These are phyloP conservation scores for Drosera capensis DNA, from an alignment of 148 eudicot genomes.

Conservation along the genomic window DNA sequence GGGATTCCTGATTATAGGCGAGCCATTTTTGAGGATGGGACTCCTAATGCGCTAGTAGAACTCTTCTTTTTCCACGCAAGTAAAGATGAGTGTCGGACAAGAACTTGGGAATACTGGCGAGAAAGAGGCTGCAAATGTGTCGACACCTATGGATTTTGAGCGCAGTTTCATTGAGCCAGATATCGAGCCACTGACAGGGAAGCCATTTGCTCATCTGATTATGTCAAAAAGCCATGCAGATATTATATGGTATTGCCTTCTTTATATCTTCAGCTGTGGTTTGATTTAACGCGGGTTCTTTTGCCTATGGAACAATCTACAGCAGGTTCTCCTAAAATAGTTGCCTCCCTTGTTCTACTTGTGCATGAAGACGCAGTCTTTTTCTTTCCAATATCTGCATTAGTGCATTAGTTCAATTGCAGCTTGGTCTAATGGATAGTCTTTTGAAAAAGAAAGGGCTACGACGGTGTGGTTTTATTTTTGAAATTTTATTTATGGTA, in stretches of 20 bases:
- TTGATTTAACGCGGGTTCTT: neutral
- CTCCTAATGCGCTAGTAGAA: no score
- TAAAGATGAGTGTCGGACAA: neutral
- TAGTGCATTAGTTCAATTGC: neutral
- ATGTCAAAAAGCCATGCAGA: constrained; percentile 3
- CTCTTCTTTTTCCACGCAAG: no score
- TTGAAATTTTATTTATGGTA: neutral
- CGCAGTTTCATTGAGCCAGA: neutral
- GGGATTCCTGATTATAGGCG: no score
- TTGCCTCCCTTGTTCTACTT: neutral
- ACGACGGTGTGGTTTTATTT: neutral
- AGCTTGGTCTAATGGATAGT: neutral
- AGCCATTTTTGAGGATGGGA: no score
- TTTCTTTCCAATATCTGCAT: no score
- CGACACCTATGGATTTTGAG: neutral
- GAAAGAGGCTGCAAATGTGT: neutral
- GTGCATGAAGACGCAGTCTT: no score
- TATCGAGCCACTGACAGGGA: constrained; percentile 17
- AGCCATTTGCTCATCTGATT: constrained; percentile 6
- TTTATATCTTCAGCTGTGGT: neutral
- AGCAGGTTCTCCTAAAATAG: neutral
- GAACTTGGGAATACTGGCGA: neutral
- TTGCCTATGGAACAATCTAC: neutral
- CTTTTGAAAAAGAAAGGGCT: neutral
- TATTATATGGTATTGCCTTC: constrained; percentile 9